phyloP scores from a whole-genome alignment of 2,329 filamentous ascomycete species.

The Fusarium buharicum region DNA sequence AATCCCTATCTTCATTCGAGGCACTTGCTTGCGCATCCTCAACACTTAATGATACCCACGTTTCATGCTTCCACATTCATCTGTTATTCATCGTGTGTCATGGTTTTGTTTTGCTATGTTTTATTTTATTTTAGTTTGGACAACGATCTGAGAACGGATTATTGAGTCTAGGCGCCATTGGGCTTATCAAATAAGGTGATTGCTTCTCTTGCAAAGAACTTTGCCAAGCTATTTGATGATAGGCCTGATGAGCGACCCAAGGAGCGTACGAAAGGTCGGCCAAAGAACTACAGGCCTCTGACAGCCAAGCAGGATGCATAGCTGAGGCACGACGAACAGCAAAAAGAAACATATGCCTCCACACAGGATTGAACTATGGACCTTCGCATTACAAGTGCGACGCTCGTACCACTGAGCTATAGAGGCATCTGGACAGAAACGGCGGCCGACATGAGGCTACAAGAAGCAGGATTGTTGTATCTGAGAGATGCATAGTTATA shows the following conservation, averaged over 20 bases:
- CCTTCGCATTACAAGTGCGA: constrained; percentile 42
- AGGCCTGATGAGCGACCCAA: too few relatives aligned
- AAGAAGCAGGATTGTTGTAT: background rate
- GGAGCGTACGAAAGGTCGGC: too few relatives aligned
- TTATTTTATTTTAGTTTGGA: too few relatives aligned
- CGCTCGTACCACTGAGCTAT: constrained; percentile 41
- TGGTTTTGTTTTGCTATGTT: background rate
- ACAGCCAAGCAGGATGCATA: background rate
- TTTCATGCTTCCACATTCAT: constrained; percentile 28
- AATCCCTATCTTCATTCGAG: constrained; percentile 36
- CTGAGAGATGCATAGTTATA: too few relatives aligned
- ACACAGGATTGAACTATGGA: constrained; percentile 41
- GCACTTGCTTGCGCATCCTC: constrained; percentile 31
- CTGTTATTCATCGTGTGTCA: background rate
- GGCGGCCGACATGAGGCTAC: too few relatives aligned
- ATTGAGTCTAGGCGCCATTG: too few relatives aligned
- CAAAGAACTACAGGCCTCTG: too few relatives aligned
- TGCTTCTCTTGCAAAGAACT: too few relatives aligned
- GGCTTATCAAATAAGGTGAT: too few relatives aligned
- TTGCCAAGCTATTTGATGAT: too few relatives aligned
- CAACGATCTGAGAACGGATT: too few relatives aligned
- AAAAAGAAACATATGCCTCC: constrained; percentile 28
- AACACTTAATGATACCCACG: constrained; percentile 40
- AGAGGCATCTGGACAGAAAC: constrained; percentile 6
- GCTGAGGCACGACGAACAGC: background rate